Evolutionary conservation across 75 land plant species (phyloP).

Genomic region (Cupressus sempervirens): DNA sequence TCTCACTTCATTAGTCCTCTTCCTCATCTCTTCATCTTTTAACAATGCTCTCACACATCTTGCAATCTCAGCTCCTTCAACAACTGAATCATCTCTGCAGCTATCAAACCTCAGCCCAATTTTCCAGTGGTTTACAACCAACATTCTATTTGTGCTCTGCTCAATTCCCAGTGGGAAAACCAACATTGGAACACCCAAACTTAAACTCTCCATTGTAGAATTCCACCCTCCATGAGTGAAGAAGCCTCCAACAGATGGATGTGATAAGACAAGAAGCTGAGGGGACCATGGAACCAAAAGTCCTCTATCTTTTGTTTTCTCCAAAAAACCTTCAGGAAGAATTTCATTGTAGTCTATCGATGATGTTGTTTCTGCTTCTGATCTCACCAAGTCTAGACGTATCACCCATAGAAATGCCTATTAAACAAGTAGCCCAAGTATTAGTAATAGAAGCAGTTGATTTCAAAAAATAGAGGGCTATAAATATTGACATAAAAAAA

Average conservation of each 20-base stretch:
- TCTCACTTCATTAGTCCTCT: slow-evolving; percentile 20
- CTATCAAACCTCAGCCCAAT: slow-evolving; percentile 10
- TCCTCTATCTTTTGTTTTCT: slow-evolving; percentile 17
- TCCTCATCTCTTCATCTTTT: slow-evolving; percentile 26
- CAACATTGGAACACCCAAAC: slow-evolving; percentile 24
- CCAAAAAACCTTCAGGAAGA: slow-evolving; percentile 5
- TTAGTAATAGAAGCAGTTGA: no score
- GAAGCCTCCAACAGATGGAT: slow-evolving; percentile 19
- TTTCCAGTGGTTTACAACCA: neutral
- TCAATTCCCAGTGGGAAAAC: slow-evolving; percentile 18
- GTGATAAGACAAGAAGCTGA: slow-evolving; percentile 13
- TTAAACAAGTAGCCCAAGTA: neutral
- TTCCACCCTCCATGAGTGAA: slow-evolving; percentile 27
- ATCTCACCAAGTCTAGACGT: neutral
- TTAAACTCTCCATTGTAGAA: slow-evolving; percentile 16
- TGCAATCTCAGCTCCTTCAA: neutral
- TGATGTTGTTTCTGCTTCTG: neutral
- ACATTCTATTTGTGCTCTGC: slow-evolving; percentile 13
- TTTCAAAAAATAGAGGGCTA: no score
- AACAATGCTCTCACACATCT: slow-evolving; percentile 11
- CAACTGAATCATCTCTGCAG: neutral
- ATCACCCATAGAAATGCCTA: neutral
- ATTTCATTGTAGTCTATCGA: neutral
- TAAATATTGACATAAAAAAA: no score
- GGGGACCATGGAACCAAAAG: slow-evolving; percentile 23